Base-by-base conservation (phyloP, 176 grass and related monocot genomes). In the Aegilops sharonensis region DNA sequence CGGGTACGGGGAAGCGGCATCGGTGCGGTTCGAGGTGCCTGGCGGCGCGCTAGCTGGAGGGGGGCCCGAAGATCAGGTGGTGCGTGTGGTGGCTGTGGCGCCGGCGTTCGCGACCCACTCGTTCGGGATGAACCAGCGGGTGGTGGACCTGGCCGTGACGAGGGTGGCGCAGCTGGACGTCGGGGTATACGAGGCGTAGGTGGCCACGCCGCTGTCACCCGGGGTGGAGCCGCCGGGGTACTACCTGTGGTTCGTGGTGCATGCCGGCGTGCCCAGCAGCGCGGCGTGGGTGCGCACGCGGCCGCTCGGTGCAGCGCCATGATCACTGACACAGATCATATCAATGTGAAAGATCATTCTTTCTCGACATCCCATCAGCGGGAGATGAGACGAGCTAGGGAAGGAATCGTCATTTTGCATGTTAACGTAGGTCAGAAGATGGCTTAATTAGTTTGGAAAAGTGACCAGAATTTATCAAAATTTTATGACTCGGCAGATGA, bases 211-310 rank as follows among this genome's bases (percentile, higher is more conserved):
- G 67, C 66, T 85, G 3, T 87, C 91, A 34, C 87, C 95, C 0
- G 86, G 89, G 54, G 78, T 98, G 15, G 93, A 88, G 72, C 93
- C 95, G 25, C 93, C 93, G 10, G 93, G 93, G 72, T 95, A 85
- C 65, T 98, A 98, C 68, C 59, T 95, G 31, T 95, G 91, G 91
- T 98, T 98, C 90, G 88, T 98, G 12, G 81, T 98, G 83, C 91
- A 92, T 43, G 89, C 85, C 68, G 91, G 93, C 48, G 91, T 95
- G 72, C 95, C 93, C 31, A 90, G 93, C 89, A 68, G 61, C 59
- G 87, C 70, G 8, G 87, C 81, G 0, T 98, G 95, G 93, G 88
- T 95, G 65, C 87, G 81, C 52, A 78, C 89, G 43, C 73, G 85
- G 15, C 93, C 77, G 20, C 91, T 89, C 25, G 88, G 90, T 10